Evolutionary conservation across 768 basidiomycete species (phyloP), one percentile per base, ranked within the genome.

Genomic region (Gymnopilus junonius): DNA sequence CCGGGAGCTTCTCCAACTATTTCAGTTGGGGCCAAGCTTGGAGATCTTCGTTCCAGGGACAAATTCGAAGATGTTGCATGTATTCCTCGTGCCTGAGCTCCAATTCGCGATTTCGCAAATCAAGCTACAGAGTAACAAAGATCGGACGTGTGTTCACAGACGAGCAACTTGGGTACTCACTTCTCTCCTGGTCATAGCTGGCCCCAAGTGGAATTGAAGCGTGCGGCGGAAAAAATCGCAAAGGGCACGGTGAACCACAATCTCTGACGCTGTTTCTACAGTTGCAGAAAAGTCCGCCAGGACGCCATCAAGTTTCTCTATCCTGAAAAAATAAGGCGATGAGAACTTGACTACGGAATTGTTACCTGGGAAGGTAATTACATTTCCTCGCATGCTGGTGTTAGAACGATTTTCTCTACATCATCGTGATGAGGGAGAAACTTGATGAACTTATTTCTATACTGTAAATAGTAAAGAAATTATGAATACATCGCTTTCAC

Each of bases 191-290:
- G 62, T 63, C n/a, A 31, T 27, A 3, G 48, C 39, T 7, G 23
- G 42, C 20, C 31, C 40, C 11, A 62, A 43, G 32, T 39, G 31
- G 37, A 25, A 15, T 20, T 35, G 12, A 6, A 64, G 40, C 37
- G 29, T 59, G 15, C 42, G 25, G 5, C 63, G 58, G 29, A 64
- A 56, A 29, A 55, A 63, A 14, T 35, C 56, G 29, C 62, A 63
- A 10, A 53, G 53, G 25, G 56, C 37, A 15, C 56, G 17, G 27
- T 54, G 15, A 6, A 6, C 8, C 8, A 21, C 31, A n/a, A 62
- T 21, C 2, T 54, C 21, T 3, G 53, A 32, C 4, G 32, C n/a
- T 3, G 34, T 15, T 17, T 55, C 23, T 21, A 31, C 35, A 3
- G 29, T 31, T 1, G 42, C 14, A 10, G 17, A 31, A 32, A 10